These are phyloP conservation scores for Smallanthus sonchifolius DNA, from an alignment of 129 eudicot genomes.

Conservation along the genomic window DNA sequence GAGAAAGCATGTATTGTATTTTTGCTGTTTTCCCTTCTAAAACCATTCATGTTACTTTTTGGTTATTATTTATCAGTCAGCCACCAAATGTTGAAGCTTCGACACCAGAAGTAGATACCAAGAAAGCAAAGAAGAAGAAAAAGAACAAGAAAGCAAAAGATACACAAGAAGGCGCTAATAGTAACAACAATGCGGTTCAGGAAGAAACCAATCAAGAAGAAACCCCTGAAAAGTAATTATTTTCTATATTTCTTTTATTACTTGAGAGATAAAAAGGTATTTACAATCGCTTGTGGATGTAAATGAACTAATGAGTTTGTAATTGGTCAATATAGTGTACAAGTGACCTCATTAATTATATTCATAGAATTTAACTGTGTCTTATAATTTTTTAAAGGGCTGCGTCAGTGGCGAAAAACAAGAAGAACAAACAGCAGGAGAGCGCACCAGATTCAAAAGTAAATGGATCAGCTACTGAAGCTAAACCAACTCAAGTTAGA, in stretches of 20 bases:
- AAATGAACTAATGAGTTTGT: no score
- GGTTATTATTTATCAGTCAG: conserved; percentile 21
- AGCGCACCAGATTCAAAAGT: conserved; percentile 23
- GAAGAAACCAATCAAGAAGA: conserved; percentile 29
- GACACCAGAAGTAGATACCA: conserved; percentile 31
- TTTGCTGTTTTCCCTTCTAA: not conserved
- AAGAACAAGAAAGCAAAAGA: conserved; percentile 47
- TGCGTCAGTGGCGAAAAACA: conserved; percentile 12
- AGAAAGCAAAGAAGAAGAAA: conserved; percentile 42
- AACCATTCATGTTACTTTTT: not conserved
- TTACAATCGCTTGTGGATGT: no score
- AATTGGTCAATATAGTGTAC: no score
- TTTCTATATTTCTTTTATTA: not conserved
- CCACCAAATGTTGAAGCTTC: conserved; percentile 29
- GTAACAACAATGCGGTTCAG: conserved; percentile 1
- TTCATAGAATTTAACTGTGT: no score
- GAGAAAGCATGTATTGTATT: not conserved
- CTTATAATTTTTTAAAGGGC: conserved; percentile 11
- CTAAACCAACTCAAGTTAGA: conserved; percentile 62
- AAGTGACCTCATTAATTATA: no score
- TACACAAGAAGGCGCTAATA: conserved; percentile 27
- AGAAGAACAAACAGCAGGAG: conserved; percentile 47
- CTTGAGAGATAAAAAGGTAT: no score
- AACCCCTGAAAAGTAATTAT: conserved; percentile 43
- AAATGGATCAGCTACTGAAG: conserved; percentile 28